Conservation (phyloP, 2,329 filamentous ascomycete species). For the Sarocladium kiliense region DNA sequence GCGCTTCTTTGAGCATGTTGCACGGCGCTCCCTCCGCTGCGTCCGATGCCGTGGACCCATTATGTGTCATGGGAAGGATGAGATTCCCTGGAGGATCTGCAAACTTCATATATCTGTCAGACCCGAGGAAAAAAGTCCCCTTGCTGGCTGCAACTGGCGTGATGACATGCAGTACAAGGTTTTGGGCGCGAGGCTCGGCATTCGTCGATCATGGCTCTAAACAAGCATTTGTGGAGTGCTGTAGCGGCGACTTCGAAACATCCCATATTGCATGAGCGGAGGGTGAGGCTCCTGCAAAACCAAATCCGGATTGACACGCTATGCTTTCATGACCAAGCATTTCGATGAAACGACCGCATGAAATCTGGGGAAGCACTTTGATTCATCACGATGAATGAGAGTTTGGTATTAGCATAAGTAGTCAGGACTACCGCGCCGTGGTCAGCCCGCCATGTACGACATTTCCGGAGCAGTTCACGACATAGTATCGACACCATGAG, state of each 20-base stretch:
- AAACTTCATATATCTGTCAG: neutral
- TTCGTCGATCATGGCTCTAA: constrained; percentile 6
- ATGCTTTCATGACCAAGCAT: neutral
- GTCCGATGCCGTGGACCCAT: neutral
- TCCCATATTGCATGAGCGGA: constrained; percentile 1
- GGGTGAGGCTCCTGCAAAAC: constrained; percentile 1
- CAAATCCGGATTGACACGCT: neutral
- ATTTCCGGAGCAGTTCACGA: too few relatives aligned
- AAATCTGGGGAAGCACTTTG: neutral
- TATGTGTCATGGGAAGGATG: neutral
- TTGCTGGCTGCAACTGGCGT: neutral
- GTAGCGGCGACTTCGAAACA: neutral
- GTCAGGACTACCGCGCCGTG: neutral
- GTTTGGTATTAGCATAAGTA: neutral
- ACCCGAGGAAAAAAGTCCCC: neutral
- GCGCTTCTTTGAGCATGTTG: neutral
- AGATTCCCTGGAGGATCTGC: neutral
- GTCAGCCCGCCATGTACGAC: too few relatives aligned
- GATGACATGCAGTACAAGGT: neutral
- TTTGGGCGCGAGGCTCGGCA: neutral
- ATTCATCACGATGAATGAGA: neutral
- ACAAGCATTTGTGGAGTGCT: neutral
- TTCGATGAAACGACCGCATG: constrained; percentile 4
- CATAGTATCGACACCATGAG: neutral
- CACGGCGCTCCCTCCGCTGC: neutral